Evolutionary conservation across 495 filamentous ascomycete species (phyloP).

Genomic region (Bryoglossum gracile): DNA sequence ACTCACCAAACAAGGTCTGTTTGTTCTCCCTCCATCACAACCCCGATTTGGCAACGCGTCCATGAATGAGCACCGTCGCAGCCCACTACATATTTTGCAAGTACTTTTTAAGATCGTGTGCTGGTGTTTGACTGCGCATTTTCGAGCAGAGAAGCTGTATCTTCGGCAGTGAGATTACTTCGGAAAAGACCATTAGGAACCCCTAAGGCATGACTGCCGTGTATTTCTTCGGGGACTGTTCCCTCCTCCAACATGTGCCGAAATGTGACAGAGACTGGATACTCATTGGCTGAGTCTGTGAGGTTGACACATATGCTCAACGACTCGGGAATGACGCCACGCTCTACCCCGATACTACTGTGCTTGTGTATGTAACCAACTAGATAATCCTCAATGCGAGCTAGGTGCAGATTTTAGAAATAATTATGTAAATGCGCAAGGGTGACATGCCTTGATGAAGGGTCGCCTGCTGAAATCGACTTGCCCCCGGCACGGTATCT

Average conservation of each 20-base stretch:
- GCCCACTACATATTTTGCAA: slow-evolving; percentile 57
- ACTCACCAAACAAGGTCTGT: slow-evolving; percentile 53
- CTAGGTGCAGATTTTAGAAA: slow-evolving; percentile 14
- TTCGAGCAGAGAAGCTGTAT: slow-evolving; percentile 44
- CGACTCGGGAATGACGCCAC: slow-evolving; percentile 37
- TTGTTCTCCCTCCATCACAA: slow-evolving; percentile 49
- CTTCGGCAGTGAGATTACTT: slow-evolving; percentile 43
- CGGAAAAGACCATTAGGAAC: slow-evolving; percentile 39
- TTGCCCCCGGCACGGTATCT: slow-evolving; percentile 42
- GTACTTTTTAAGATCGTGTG: slow-evolving; percentile 27
- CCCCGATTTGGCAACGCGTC: slow-evolving; percentile 48
- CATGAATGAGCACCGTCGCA: slow-evolving; percentile 60
- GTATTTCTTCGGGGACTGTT: slow-evolving; percentile 32
- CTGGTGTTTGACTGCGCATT: slow-evolving; percentile 25
- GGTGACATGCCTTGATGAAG: slow-evolving; percentile 34
- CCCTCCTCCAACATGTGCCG: slow-evolving; percentile 38
- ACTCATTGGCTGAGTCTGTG: slow-evolving; percentile 37
- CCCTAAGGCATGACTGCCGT: not conserved
- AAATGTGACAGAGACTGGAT: slow-evolving; percentile 45
- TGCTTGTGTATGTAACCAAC: slow-evolving; percentile 41
- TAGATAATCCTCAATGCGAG: slow-evolving; percentile 47
- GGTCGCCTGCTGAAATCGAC: slow-evolving; percentile 46
- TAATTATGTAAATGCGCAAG: not conserved
- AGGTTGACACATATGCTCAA: slow-evolving; percentile 35
- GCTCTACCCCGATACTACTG: slow-evolving; percentile 42